Evolutionary conservation across 2,329 filamentous ascomycete species (phyloP), one percentile per base, ranked within the genome.

Genomic region (Chlorencoelia australis): DNA sequence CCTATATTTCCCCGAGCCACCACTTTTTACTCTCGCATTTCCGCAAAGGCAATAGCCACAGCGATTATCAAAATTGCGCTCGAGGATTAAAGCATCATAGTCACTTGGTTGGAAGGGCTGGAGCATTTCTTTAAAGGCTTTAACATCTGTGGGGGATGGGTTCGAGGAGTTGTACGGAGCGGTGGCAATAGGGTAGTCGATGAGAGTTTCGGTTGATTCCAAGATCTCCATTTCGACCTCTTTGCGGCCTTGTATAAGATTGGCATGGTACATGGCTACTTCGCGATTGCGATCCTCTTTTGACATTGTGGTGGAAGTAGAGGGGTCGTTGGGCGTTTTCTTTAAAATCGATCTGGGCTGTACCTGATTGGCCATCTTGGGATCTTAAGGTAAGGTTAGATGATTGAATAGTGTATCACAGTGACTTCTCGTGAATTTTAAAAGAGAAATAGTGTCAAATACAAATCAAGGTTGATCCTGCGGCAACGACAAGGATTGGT

Each of bases 11-110:
- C 75, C 78, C 2, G 68, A 71, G 8, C 66, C 62, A 11, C 67
- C 62, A 34, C 72, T 66, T 20, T 67, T 66, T 20, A 69, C 66
- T 25, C 76, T 77, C n/a, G 74, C 68, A 11, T 69, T 69, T 1
- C 74, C 62, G 58, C 91, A 98, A 18, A 96, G 68, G 0, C 73
- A 68, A 57, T 95, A 96, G 2, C 87, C 91, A 61, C 91, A 98
- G 14, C 74, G 69, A 28, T 71, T 74, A 49, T 84, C 79, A 47
- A 85, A 81, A 57, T 94, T 93, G 52, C 91, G 82, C 65, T 98
- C 91, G 46, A 82, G 73, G 42, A 95, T 78, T 33, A 96, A 66
- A 46, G 84, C 82, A 54, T 94, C 86, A 64, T 93, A 94, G 64
- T 98, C 89, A 35, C 73, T 70, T 1, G 88, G 85, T 56, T 89